Base-by-base conservation (phyloP, 2,329 filamentous ascomycete genomes). In the Emergomyces africanus region DNA sequence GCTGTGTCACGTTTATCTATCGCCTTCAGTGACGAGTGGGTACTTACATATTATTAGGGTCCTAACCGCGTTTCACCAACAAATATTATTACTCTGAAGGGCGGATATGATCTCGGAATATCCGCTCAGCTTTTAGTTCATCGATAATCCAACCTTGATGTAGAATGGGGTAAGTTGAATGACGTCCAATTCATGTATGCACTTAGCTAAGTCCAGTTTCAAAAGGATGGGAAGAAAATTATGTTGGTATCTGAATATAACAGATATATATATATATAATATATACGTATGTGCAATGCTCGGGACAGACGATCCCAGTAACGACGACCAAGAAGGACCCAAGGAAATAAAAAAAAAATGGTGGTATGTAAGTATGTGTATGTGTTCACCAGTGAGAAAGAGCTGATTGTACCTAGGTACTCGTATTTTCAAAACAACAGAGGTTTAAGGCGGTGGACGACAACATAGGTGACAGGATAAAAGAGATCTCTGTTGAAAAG, bases 111-210 rank as follows among this genome's bases (percentile, higher is more conserved):
- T 12, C 20, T 1, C 42, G 53, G 37, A 55, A 25, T 55, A 42
- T 55, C 30, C 53, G 53, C 42, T 55, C 53, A 55, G 53, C 53
- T 55, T 25, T 55, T 28, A 18, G 15, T 39, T 55, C 53, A 55
- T 55, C 30, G 37, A 0, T 28, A n/a, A n/a, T n/a, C n/a, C n/a
- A n/a, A n/a, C n/a, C n/a, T n/a, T n/a, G n/a, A n/a, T n/a, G n/a
- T n/a, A n/a, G n/a, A n/a, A n/a, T n/a, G n/a, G n/a, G n/a, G n/a
- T n/a, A n/a, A n/a, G n/a, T n/a, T n/a, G n/a, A n/a, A n/a, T n/a
- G n/a, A n/a, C n/a, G n/a, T n/a, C n/a, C n/a, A n/a, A n/a, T n/a
- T n/a, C n/a, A n/a, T n/a, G n/a, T n/a, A n/a, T n/a, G n/a, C n/a
- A n/a, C n/a, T n/a, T n/a, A n/a, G n/a, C n/a, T n/a, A n/a, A n/a